Evolutionary conservation across 805 yeast genomes (phyloP), one percentile per base, ranked within the genome.

Genomic region (Brettanomyces custersianus): DNA sequence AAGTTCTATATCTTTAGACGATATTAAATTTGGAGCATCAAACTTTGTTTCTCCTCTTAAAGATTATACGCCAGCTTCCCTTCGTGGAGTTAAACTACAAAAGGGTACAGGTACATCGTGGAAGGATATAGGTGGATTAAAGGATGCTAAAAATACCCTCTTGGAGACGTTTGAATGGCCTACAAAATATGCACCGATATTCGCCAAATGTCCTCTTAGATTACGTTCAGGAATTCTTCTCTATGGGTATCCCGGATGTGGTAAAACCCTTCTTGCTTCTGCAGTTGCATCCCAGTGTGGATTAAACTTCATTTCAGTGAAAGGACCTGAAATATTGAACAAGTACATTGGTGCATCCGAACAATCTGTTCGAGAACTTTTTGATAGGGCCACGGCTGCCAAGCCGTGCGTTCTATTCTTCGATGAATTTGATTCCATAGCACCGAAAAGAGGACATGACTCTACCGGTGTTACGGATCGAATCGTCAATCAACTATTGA

Each of bases 201-300:
- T 92, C 59, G 78, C 80, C 13, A 76, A 75, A 42, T 85, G 95
- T 49, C 95, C 97, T 0, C 62, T 90, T 35, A 63, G 97, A 37
- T 65, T 90, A 35, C 69, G 97, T 48, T 85, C 96, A 0, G 98
- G 98, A 34, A 74, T 90, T 18, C 62, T 90, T 34, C 68, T 90
- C 11, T 90, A 90, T 57, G 98, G 98, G 0, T 90, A 85, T 53
- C 97, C 98, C 0, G 98, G 98, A 2, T 90, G 98, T 60, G 98
- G 98, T 31, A 90, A 90, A 57, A 90, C 97, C 0, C 65, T 88
- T 42, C 58, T 90, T 27, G 97, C 97, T 0, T 81, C 92, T 38
- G 96, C 96, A 0, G 83, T 90, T 35, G 94, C 96, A 2, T 79
- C 86, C 2, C 92, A 88, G 53, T 87, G 96, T 60, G 96, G 96